Base-by-base conservation (phyloP, 2,329 filamentous ascomycete species). In the Stemphylium beticola region DNA sequence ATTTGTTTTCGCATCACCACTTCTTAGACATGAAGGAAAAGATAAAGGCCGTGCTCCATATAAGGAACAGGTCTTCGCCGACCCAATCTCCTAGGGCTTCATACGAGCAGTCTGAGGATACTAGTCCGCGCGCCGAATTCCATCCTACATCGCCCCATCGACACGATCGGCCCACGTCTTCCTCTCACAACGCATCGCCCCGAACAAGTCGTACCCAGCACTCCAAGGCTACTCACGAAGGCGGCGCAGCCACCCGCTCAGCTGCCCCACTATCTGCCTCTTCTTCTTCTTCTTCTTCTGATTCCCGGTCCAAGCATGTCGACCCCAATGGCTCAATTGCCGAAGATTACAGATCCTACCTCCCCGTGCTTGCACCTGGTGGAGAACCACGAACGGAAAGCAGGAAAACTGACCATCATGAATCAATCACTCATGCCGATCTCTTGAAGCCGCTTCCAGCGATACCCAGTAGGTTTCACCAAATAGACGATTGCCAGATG, bases 331-430 rank as follows among this genome's bases (percentile, higher is more conserved):
- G 53, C 14, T 60, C 61, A 5, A 58, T 71, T 37, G 61, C 62
- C 15, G 57, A 66, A 18, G 54, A 67, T 18, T 67, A 68, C 51
- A 60, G 56, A 42, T 57, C 61, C 2, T 67, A 68, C 22, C 41
- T 64, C 5, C 56, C 66, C 9, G 60, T 44, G 6, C 42, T 64
- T 11, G 59, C 64, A 18, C 43, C 62, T 9, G 49, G 43, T 36
- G 42, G 53, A 9, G 48, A 58, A n/a, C 20, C 50, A 12, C 33
- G 53, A 18, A 54, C 56, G 24, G 45, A 58, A 8, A 67, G 74
- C 38, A 61, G 68, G 2, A 72, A 73, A 33, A 64, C 68, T 12
- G 36, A 62, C 6, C 56, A 42, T 2, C 66, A 62, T 32, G 59
- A 60, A 18, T 37, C 43, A 32, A 50, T 57, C 29, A 39, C 53